Evolutionary conservation across 2,329 filamentous ascomycete species (phyloP), one percentile per base, ranked within the genome.

Genomic region (Drechslerella dactyloides): DNA sequence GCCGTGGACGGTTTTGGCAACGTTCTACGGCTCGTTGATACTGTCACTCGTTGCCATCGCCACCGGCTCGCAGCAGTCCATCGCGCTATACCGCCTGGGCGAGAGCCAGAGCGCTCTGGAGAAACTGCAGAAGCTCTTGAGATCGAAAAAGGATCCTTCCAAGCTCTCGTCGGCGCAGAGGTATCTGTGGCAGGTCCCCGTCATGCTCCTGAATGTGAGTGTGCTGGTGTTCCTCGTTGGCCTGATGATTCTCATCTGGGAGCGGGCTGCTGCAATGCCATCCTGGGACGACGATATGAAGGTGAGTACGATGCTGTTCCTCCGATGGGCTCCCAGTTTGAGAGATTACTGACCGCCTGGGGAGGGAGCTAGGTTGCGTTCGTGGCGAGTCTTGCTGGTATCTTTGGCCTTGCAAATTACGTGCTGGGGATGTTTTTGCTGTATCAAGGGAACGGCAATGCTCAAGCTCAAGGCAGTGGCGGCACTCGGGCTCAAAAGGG

Each of bases 141-240:
- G 35, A 15, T 44, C 40, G 40, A 7, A 8, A 5, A 17, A 4
- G 7, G 17, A 44, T n/a, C 5, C 40, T 44, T 44, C 40, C 5
- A 44, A 44, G 19, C 44, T 19, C 2, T 10, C n/a, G 8, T 10
- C 11, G 4, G 11, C 17, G 44, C 44, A 48, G 44, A 48, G 11
- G 44, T 48, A 48, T 48, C 15, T 48, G n/a, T 48, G 44, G 44
- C 44, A 48, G 44, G 17, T 48, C 2, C 44, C 44, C 11, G 19
- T 48, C 44, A 48, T 48, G 44, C 17, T 48, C 2, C 44, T 48
- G n/a, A 48, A 48, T 48, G 15, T 19, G 8, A 48, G 44, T 11
- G 44, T 48, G 44, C 11, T 19, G 44, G 44, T 23, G 19, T 23
- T 48, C 11, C 19, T 48, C 11, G 15, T 21, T 23, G 44, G 44